Conservation (phyloP, 345 rosid species). For the Citrus maxima region DNA sequence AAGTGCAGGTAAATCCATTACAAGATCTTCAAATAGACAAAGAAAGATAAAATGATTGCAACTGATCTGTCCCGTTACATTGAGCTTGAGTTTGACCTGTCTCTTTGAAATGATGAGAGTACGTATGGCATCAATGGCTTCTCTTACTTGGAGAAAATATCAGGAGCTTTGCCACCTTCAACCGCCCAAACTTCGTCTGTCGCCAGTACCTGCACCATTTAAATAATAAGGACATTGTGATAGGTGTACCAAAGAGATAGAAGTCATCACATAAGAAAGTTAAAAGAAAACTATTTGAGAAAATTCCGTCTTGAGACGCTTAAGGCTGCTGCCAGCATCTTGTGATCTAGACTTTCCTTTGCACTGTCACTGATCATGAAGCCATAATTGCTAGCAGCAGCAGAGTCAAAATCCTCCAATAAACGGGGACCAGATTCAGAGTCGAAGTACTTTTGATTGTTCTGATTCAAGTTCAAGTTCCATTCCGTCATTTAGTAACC, state of each 20-base stretch:
- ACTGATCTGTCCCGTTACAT: conserved; percentile 13
- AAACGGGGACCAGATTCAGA: conserved; percentile 28
- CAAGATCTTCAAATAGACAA: conserved; percentile 22
- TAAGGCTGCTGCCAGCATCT: conserved; percentile 33
- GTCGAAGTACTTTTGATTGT: conserved; percentile 25
- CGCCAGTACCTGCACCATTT: conserved; percentile 60
- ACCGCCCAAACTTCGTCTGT: conserved; percentile 97
- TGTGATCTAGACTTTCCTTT: conserved; percentile 31
- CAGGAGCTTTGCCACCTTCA: conserved; percentile 90
- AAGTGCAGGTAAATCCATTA: conserved; percentile 24
- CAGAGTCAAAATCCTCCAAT: conserved; percentile 34
- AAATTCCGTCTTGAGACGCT: conserved; percentile 55
- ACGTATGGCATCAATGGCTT: conserved; percentile 84
- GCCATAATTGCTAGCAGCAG: conserved; percentile 21
- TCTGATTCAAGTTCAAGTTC: conserved; percentile 26
- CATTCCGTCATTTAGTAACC: conserved; percentile 37
- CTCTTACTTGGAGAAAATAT: conserved; percentile 89
- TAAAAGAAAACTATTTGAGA: neutral
- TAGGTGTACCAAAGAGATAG: no score
- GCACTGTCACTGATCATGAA: conserved; percentile 12
- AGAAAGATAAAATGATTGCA: conserved; percentile 10
- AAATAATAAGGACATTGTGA: neutral
- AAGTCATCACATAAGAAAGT: neutral
- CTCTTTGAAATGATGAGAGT: conserved; percentile 62
- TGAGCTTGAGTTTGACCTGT: conserved; percentile 43